Evolutionary conservation across 1,139 yeast genomes (phyloP), one percentile per base, ranked within the genome.

Genomic region (Pneumocystis canis): DNA sequence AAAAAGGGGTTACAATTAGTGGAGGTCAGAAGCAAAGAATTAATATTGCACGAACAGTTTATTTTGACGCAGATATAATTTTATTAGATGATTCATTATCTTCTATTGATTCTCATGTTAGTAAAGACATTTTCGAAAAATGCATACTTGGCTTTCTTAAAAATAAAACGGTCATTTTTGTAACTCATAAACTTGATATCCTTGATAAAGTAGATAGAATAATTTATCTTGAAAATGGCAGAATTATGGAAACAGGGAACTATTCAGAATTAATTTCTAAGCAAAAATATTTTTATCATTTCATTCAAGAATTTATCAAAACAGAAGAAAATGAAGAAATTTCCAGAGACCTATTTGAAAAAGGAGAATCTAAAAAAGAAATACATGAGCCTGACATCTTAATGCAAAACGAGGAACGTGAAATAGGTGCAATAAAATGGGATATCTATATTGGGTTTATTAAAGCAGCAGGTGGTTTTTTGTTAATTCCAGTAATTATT

Each of bases 1-100:
- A 92, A 75, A 92, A 90, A 76, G 98, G 98, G 70, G 89, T 92
- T 64, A 88, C 97, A 16, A 78, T 92, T 64, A 88, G 96, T 60
- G 98, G 98, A 65, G 98, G 98, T 60, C 97, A 92, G 74, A 92
- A 90, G 78, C 97, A 97, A 0, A 84, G 98, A 74, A 77, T 92
- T 62, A 84, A 95, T 1, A 79, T 92, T 66, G 97, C 97, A 1
- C 82, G 98, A 73, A 96, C 97, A 32, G 97, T 92, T 7, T 92
- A 92, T 73, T 84, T 97, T 1, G 82, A 97, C 69, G 95, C 97
- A 2, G 97, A 92, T 73, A 84, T 90, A 41, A 90, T 89, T 72
- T 77, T 92, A 64, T 76, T 92, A 65, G 98, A 92, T 74, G 98
- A 89, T 71, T 87, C 90, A n/a, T 80, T 92, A 64, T 87, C 95